Evolutionary conservation across 768 basidiomycete species (phyloP).

Genomic region (Mycena amicta): DNA sequence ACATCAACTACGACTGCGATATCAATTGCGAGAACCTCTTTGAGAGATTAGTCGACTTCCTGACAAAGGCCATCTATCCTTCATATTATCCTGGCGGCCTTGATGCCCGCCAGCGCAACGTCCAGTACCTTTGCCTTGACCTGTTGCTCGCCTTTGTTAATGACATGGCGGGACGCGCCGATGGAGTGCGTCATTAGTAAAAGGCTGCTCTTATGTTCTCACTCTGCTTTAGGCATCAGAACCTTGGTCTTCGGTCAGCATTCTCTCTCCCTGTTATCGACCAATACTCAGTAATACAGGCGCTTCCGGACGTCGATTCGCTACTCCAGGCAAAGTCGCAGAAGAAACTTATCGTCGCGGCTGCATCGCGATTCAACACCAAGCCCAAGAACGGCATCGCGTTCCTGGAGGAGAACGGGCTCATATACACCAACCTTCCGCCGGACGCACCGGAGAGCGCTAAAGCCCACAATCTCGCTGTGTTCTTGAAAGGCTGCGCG

Average conservation of each 20-base stretch:
- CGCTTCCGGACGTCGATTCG: conserved; percentile 55
- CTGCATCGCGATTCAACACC: conserved; percentile 84
- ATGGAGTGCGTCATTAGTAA: conserved; percentile 39
- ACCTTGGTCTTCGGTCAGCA: conserved; percentile 66
- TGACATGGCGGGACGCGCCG: conserved; percentile 75
- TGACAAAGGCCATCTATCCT: conserved; percentile 87
- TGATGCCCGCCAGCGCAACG: conserved; percentile 70
- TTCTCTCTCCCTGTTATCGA: background rate
- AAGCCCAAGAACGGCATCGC: conserved; percentile 91
- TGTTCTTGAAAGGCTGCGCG: conserved; percentile 81
- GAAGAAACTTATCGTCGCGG: conserved; percentile 84
- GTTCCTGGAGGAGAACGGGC: conserved; percentile 90
- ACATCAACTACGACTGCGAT: conserved; percentile 96
- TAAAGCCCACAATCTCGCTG: conserved; percentile 71
- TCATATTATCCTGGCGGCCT: conserved; percentile 56
- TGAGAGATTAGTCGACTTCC: conserved; percentile 84
- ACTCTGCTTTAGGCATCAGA: conserved; percentile 40
- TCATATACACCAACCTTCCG: conserved; percentile 74
- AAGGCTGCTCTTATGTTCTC: conserved; percentile 15
- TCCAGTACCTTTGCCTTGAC: conserved; percentile 88
- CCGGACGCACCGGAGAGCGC: conserved; percentile 45
- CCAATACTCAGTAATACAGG: conserved; percentile 38
- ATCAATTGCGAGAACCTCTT: conserved; percentile 96
- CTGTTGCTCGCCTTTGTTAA: conserved; percentile 84
- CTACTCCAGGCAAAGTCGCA: conserved; percentile 74